Percentiles rank a stretch among this genome's conserved stretches.
Conservation (phyloP, 2,329 filamentous ascomycete species). For the Cordyceps sp. region DNA sequence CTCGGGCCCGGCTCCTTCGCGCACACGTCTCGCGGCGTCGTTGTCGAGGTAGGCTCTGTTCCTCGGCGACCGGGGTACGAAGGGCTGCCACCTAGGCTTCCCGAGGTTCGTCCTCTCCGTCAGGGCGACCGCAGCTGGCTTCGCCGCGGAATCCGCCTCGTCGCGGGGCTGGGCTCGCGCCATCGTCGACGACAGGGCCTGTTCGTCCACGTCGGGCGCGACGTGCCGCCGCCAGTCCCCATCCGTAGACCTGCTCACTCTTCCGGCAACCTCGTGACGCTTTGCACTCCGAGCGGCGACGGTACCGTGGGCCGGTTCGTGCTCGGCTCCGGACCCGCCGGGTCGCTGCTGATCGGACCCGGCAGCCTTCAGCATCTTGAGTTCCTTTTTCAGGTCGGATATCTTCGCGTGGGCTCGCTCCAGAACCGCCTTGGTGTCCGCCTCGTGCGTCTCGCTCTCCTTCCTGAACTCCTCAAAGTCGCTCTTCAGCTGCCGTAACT, state of each 20-base stretch:
- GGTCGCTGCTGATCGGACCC: conserved; percentile 3
- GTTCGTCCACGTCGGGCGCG: no score
- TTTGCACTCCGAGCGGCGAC: no score
- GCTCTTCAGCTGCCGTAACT: conserved; percentile 28
- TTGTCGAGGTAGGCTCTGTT: conserved; percentile 20
- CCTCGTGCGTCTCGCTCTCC: conserved; percentile 34
- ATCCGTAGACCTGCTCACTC: not conserved
- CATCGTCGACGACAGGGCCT: not conserved
- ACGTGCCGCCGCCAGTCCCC: no score
- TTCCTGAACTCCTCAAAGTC: conserved; percentile 38
- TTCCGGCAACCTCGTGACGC: no score
- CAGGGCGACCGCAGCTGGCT: conserved; percentile 15
- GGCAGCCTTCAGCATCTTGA: conserved; percentile 24
- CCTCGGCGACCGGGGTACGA: conserved; percentile 22
- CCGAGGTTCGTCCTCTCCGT: conserved; percentile 12
- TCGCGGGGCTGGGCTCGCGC: not conserved
- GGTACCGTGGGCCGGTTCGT: no score
- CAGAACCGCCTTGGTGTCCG: conserved; percentile 37
- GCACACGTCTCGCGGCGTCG: no score
- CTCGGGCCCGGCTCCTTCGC: no score
- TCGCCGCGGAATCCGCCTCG: conserved; percentile 12
- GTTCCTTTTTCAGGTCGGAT: conserved; percentile 34
- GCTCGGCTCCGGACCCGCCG: no score
- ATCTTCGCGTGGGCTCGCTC: conserved; percentile 41
- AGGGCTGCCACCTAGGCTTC: conserved; percentile 22